A percentile compares a stretch with the other conserved stretches of the same genome.
Evolutionary conservation across 1,139 yeast genomes (phyloP).

Genomic region (Debaryomyces nepalensis): DNA sequence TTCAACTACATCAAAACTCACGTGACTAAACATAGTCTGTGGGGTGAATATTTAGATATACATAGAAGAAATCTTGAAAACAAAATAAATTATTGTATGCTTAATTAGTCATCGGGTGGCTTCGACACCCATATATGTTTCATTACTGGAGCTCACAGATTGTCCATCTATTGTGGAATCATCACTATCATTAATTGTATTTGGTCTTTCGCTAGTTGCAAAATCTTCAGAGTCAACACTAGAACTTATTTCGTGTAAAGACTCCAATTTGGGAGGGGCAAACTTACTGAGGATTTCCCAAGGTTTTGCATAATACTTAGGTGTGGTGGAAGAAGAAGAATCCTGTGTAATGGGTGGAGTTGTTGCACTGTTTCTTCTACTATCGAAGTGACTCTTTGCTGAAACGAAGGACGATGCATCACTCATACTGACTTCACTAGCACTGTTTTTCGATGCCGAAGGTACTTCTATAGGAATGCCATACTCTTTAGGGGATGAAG

Average conservation of each 20-base stretch:
- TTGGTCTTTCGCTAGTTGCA: conserved; percentile 13
- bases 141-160: conserved; percentile 4
- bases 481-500: conserved; percentile 7
- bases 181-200: conserved; percentile 11
- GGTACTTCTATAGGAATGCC: no score
- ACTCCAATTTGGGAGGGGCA: conserved; percentile 15
- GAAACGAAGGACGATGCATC: conserved; percentile 20
- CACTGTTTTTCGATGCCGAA: not conserved
- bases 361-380: conserved; percentile 2
- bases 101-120: not conserved
- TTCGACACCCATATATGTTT: not conserved
- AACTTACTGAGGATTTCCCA: conserved; percentile 34
- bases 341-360: not conserved
- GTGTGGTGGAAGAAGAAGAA: not conserved
- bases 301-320: conserved; percentile 25
- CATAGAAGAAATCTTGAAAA: not conserved
- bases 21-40: not conserved
- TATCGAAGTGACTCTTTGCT: conserved; percentile 18
- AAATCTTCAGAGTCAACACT: conserved; percentile 32
- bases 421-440: conserved; percentile 2
- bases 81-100: conserved; percentile 10
- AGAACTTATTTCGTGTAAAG: conserved; percentile 24
- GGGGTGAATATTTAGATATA: conserved; percentile 4
- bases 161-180: conserved; percentile 15
- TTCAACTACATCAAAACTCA: not conserved